These are phyloP conservation scores for Podospora bellae-mahoneyi DNA, from an alignment of 495 filamentous ascomycete species.

Conservation along the genomic window DNA sequence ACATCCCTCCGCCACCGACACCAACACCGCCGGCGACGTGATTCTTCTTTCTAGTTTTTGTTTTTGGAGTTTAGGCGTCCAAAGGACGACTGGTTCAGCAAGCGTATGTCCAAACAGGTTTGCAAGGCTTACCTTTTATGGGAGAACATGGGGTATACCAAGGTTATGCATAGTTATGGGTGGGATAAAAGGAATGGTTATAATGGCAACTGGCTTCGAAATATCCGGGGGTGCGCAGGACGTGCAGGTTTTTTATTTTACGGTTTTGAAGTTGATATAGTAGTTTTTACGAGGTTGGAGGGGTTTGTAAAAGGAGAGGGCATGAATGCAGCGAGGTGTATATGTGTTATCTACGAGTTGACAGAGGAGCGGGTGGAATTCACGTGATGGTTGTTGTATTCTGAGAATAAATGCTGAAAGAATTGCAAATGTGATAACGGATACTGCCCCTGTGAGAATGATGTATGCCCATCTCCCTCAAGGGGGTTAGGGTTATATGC, in stretches of 20 bases:
- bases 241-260: neutral
- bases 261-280: neutral
- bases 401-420: too few relatives aligned
- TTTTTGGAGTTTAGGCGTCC: neutral
- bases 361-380: too few relatives aligned
- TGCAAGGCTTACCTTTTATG: neutral
- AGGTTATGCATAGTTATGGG: neutral
- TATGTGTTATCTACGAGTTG: too few relatives aligned
- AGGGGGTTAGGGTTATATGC: too few relatives aligned
- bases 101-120: neutral
- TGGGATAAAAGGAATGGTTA: neutral
- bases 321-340: neutral
- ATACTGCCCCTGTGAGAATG: too few relatives aligned
- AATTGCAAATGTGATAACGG: too few relatives aligned
- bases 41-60: neutral
- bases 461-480: too few relatives aligned
- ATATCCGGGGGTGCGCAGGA: neutral
- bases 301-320: too few relatives aligned
- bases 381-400: too few relatives aligned
- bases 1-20: neutral
- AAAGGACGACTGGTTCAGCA: neutral
- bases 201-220: neutral
- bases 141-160: neutral
- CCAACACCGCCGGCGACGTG: neutral
- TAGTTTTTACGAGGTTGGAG: neutral